Evolutionary conservation across 768 basidiomycete species (phyloP).

Genomic region (Kwoniella dendrophila): DNA sequence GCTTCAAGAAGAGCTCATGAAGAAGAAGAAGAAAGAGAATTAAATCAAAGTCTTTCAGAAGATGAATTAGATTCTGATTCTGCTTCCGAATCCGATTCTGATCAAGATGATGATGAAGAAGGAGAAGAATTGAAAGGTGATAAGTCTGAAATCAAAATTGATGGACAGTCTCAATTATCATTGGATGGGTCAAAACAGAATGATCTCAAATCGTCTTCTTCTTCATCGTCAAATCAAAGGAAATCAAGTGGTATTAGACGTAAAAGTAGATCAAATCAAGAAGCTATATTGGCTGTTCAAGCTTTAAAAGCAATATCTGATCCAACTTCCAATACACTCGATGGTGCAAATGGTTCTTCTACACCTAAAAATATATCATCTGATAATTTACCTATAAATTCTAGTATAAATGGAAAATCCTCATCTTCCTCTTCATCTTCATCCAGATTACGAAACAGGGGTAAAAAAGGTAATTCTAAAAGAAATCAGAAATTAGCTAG

Average conservation of each 20-base stretch:
- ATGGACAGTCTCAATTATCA: too few relatives aligned
- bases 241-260: slow-evolving; percentile 16
- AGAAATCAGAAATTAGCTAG: background rate
- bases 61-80: slow-evolving; percentile 44
- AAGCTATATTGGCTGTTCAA: slow-evolving; percentile 42
- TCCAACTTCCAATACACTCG: slow-evolving; percentile 9
- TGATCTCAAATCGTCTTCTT: too few relatives aligned
- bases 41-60: slow-evolving; percentile 48
- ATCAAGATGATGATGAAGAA: slow-evolving; percentile 16
- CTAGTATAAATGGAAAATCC: background rate
- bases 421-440: too few relatives aligned
- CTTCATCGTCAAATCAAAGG: background rate
- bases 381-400: background rate
- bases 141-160: too few relatives aligned
- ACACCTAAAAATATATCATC: slow-evolving; percentile 27
- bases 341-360: slow-evolving; percentile 18
- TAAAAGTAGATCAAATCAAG: slow-evolving; percentile 39
- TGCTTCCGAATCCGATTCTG: too few relatives aligned
- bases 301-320: slow-evolving; percentile 32
- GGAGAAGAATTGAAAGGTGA: slow-evolving; percentile 27
- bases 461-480: background rate
- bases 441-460: background rate
- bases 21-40: slow-evolving; percentile 53
- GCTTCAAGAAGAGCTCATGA: slow-evolving; percentile 55
- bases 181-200: too few relatives aligned